Percentiles rank a stretch among this genome's conserved stretches.
These are phyloP conservation scores for Spinacia oleracea DNA, from an alignment of 179 eudicot species.

Conservation along the genomic window DNA sequence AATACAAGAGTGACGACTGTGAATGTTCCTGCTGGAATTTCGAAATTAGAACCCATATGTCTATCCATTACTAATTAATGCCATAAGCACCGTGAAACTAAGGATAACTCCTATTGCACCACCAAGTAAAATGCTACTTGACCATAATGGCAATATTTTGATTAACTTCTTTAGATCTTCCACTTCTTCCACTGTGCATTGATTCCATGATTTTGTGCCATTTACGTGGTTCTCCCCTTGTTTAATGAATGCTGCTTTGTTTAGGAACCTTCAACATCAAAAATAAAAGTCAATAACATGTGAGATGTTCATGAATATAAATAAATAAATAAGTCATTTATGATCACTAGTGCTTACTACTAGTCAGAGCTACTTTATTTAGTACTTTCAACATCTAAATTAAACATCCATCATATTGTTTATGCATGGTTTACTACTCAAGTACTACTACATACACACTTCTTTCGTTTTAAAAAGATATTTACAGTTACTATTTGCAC, in stretches of 20 bases:
- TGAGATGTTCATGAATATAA: no score
- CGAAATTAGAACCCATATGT: slow-evolving; percentile 32
- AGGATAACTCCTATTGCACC: slow-evolving; percentile 35
- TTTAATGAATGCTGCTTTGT: slow-evolving; percentile 37
- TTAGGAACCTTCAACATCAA: slow-evolving; percentile 33
- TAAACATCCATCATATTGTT: no score
- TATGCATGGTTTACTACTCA: no score
- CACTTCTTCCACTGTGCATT: slow-evolving; percentile 53
- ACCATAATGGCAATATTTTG: slow-evolving; percentile 49
- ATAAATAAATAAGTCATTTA: no score
- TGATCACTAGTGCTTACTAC: no score
- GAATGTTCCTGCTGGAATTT: slow-evolving; percentile 43
- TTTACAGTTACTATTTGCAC: no score
- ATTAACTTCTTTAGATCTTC: slow-evolving; percentile 44
- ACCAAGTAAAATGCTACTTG: slow-evolving; percentile 39
- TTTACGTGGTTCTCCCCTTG: not conserved
- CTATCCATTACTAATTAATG: slow-evolving; percentile 54
- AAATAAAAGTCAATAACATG: not conserved
- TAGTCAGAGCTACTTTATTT: no score
- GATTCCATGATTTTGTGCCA: slow-evolving; percentile 33
- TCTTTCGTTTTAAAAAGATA: no score
- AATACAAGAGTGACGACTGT: slow-evolving; percentile 29
- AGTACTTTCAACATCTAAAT: no score
- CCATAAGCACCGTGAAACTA: slow-evolving; percentile 37
- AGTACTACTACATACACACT: no score